A percentile compares a stretch with the other conserved stretches of the same genome.
phyloP scores from a whole-genome alignment of 495 filamentous ascomycete genomes.

The Tuber borchii region DNA sequence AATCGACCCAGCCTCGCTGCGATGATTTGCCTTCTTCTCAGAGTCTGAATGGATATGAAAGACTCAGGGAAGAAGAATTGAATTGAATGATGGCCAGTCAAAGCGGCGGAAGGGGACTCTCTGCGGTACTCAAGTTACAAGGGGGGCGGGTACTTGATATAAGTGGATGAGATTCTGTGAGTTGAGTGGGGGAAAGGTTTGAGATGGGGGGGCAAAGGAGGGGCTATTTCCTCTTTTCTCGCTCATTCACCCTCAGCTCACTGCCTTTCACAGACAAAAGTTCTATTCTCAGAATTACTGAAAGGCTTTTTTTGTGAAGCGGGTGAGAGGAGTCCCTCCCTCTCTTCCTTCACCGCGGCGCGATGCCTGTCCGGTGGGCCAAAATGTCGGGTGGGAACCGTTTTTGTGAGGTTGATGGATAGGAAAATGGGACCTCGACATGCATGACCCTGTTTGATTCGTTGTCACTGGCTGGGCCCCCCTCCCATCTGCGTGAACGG shows the following conservation, averaged over 20 bases:
- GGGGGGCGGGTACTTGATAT: not conserved
- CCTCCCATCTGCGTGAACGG: not conserved
- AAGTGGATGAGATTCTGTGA: not conserved
- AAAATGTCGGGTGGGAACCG: not conserved
- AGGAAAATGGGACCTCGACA: not conserved
- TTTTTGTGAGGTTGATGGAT: not conserved
- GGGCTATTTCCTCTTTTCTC: constrained; percentile 1
- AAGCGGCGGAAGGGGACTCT: not conserved
- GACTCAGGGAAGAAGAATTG: not conserved
- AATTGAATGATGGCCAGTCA: not conserved
- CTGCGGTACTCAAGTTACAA: not conserved
- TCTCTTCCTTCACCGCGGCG: not conserved
- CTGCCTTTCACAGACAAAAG: not conserved
- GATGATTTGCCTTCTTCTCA: not conserved
- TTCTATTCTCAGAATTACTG: constrained; percentile 1
- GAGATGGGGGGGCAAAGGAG: not conserved
- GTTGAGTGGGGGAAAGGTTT: not conserved
- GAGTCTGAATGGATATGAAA: not conserved
- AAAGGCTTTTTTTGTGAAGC: not conserved
- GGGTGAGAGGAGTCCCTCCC: not conserved
- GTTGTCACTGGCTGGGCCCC: not conserved
- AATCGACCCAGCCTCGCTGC: not conserved
- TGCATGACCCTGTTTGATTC: constrained; percentile 5
- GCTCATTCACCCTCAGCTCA: not conserved
- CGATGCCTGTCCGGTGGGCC: not conserved